Base-by-base conservation (phyloP, 306 rosid species). In the Lagenaria siceraria region DNA sequence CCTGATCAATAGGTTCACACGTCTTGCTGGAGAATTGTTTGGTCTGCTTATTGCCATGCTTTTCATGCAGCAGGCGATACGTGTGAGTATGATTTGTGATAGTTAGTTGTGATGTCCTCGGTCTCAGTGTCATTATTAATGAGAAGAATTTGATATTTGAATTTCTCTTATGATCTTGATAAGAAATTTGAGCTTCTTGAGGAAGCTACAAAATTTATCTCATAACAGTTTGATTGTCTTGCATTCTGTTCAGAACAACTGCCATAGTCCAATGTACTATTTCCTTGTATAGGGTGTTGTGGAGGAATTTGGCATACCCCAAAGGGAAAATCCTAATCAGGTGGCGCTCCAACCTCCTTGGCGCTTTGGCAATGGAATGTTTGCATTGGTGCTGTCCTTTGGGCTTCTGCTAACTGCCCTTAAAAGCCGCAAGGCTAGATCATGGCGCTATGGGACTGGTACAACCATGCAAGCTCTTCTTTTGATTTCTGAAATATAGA, bases 391-490 rank as follows among this genome's bases (percentile, higher is more conserved):
- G 82, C 83, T 93, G 49, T 91, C 98, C 31, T 93, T 93, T 33
- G 97, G 98, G 81, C 98, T 93, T 77, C 97, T 91, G 75, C 83
- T 83, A 29, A 93, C 96, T 14, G 96, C 94, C 76, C 85, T 93
- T 22, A 82, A 78, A 84, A 93, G 98, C 83, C 97, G 98, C 68
- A 93, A 90, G 77, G 97, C 98, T 78, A 88, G 98, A 90, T 89
- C 93, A 19, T 93, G 98, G 98, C 96, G 97, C 74, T 93, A 91
- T 78, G 98, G 97, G 66, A 79, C 98, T 78, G 98, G 98, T 93
- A 66, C 53, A 12, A 38, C 33, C 5, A 64, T 19, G 83, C 59
- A 81, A 7, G 74, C 29, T 72, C 69, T 55, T 64, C 18, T 75
- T 68, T 78, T 78, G 22, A 21, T 76, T 12, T 21, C 3, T 4